Evolutionary conservation across 2,329 filamentous ascomycete species (phyloP), one percentile per base, ranked within the genome.

Genomic region (Cercospora citrullina): DNA sequence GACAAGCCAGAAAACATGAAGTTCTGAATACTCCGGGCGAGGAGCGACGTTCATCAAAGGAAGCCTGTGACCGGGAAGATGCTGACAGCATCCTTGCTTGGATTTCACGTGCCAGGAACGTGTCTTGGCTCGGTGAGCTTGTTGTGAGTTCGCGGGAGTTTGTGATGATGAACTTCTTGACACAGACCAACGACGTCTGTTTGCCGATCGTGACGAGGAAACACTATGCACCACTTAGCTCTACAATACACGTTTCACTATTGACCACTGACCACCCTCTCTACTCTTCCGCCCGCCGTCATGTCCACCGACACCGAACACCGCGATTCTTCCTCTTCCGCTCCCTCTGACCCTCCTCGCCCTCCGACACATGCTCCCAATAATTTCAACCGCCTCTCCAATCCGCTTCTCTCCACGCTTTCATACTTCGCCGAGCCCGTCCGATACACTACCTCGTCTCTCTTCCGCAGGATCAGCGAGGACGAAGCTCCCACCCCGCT

Each of bases 401-500:
- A 48, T 9, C 64, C 64, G 18, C 45, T 77, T 66, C 66, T 72
- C 58, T 75, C 74, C 48, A 75, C 77, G 48, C 69, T 79, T 57
- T 81, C 78, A 53, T 84, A 84, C 75, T 83, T 85, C 73, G 81
- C 82, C 59, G 83, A 83, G 69, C 83, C 84, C 16, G 79, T 85
- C 55, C 77, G 81, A 39, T 84, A 84, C 75, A 83, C 82, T 45
- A 77, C 84, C 48, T 79, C 79, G 33, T 81, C 82, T 61, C 78
- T 85, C 30, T 77, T 83, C 21, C 80, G 84, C 23, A 80, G 84
- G 53, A 76, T 85, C 53, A 81, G 80, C 63, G 76, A 79, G 69
- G 84, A 85, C 71, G 77, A 81, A 65, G 77, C 76, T 23, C 78
- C 76, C 12, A 79, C 77, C 7, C 72, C 78, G 16, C 73, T 79